Base-by-base conservation (phyloP, 306 rosid species). In the Cicer pinnatifidum region DNA sequence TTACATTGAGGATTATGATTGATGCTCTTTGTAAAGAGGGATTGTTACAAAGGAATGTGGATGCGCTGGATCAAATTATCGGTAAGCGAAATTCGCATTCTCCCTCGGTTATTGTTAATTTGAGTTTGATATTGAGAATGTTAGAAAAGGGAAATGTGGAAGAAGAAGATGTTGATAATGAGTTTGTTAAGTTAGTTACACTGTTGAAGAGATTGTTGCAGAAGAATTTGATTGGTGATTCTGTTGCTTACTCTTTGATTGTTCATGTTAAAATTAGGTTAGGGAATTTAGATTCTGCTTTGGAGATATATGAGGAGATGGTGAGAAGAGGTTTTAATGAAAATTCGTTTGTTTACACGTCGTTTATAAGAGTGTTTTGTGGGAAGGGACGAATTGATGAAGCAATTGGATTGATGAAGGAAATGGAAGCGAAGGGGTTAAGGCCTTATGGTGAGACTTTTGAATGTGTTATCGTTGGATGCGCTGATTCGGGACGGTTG, bases 21-120 rank as follows among this genome's bases (percentile, higher is more conserved):
- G 78, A 80, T 63, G 85, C 89, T 6, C 72, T 93, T 82, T 91
- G 98, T 79, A 91, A 86, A 77, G 94, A 88, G 44, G 98, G 98
- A 58, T 70, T 85, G 58, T 61, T 93, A 81, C 85, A 59, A 80
- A 82, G 78, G 69, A 63, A 3, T 67, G 84, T 85, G 16, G 85
- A 84, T 11, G 35, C 74, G n/a, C 65, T 91, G 85, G 92, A 87
- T 50, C 84, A 82, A 56, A 87, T 93, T 23, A 75, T 81, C 65
- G 87, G 82, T 16, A 85, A 70, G 52, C 73, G 84, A 47, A 78
- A 81, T 46, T 66, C 52, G 10, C 45, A 8, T 71, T 75, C 88
- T 75, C 93, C 98, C 57, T 69, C 86, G 8, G 81, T 86, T 72
- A 78, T 91, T 68, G 93, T 85, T 12, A 89, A 88, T 82, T 44